Evolutionary conservation across 305 asterid species (phyloP).

Genomic region (Rubia peregrina): DNA sequence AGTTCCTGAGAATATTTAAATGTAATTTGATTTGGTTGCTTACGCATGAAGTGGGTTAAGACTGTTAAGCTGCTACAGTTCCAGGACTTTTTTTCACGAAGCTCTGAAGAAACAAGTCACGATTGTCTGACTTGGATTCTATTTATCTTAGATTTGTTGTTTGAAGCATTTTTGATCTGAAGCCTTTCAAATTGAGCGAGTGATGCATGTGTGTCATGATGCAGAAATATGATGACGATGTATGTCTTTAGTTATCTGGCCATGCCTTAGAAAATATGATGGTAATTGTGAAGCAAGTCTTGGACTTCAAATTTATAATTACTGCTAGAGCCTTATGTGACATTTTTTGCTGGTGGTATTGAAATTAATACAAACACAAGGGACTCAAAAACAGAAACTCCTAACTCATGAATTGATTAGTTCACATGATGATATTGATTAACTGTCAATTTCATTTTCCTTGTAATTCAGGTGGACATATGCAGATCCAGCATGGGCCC

Average conservation of each 20-base stretch:
- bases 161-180: background rate
- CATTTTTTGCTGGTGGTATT: background rate
- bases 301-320: background rate
- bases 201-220: background rate
- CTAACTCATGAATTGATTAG: background rate
- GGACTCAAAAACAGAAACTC: background rate
- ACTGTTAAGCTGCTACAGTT: background rate
- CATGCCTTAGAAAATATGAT: background rate
- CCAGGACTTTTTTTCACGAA: background rate
- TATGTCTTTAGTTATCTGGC: background rate
- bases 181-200: too few relatives aligned
- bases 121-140: background rate
- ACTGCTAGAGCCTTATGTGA: background rate
- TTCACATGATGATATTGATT: background rate
- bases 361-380: background rate
- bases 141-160: background rate
- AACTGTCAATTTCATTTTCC: conserved; percentile 28
- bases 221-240: background rate
- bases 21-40: background rate
- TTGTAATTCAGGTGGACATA: conserved; percentile 97
- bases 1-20: background rate
- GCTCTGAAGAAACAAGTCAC: background rate
- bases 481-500: conserved; percentile 97
- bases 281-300: background rate
- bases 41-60: background rate